Evolutionary conservation across 805 yeast species (phyloP).

Genomic region (baker's yeast (Saccharomyces cerevisiae)): DNA sequence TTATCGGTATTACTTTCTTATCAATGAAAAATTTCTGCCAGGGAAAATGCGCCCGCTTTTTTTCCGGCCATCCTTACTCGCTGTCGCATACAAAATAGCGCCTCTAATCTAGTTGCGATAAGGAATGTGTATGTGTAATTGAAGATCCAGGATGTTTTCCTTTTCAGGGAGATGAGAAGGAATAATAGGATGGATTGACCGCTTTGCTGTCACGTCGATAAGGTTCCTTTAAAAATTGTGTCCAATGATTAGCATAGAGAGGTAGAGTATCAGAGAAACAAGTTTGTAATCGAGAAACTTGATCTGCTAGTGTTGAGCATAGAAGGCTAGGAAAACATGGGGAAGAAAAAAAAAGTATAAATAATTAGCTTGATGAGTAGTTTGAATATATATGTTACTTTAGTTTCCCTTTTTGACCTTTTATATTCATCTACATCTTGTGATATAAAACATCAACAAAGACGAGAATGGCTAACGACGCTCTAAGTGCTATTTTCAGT

Average conservation of each 20-base stretch:
- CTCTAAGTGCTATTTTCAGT: slow-evolving; percentile 12
- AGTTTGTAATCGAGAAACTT: not conserved
- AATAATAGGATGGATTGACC: not conserved
- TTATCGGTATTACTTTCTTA: not conserved
- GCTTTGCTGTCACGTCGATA: not conserved
- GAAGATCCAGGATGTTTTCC: not conserved
- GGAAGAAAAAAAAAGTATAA: not conserved
- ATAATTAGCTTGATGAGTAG: not conserved
- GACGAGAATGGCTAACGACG: slow-evolving; percentile 2
- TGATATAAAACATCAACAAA: not conserved
- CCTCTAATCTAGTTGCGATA: not conserved
- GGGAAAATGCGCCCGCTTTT: not conserved
- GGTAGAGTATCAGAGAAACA: not conserved
- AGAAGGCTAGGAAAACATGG: not conserved
- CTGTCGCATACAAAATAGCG: not conserved
- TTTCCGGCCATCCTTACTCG: not conserved
- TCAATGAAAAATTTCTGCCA: not conserved
- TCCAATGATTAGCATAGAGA: not conserved
- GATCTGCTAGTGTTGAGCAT: not conserved
- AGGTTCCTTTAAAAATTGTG: not conserved
- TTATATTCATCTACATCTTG: not conserved
- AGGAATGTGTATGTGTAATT: not conserved
- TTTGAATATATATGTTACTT: not conserved
- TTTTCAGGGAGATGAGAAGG: not conserved
- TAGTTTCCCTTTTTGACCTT: not conserved